Conservation (phyloP, 495 filamentous ascomycete species). For the Acidiella bohemica region DNA sequence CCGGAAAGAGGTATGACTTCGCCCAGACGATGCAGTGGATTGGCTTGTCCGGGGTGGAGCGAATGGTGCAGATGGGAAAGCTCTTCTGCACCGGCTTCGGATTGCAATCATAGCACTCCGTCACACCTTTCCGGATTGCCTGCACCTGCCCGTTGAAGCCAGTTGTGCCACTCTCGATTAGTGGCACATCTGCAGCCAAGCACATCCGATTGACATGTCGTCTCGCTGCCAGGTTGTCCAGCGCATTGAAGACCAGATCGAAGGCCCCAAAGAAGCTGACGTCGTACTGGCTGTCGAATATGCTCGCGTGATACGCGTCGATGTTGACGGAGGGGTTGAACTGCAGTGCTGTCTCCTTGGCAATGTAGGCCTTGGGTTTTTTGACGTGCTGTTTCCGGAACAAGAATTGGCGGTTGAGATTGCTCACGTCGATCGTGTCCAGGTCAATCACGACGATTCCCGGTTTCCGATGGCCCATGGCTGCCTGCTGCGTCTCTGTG, state of each 20-base stretch:
- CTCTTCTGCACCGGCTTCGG: constrained; percentile 77
- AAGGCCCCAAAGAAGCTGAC: constrained; percentile 81
- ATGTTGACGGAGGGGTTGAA: constrained; percentile 88
- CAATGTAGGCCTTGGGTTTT: constrained; percentile 90
- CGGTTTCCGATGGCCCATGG: constrained; percentile 1
- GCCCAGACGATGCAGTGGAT: constrained; percentile 99
- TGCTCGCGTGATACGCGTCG: constrained; percentile 84
- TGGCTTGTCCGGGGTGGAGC: constrained; percentile 84
- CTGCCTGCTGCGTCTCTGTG: neutral
- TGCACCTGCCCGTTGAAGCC: constrained; percentile 98
- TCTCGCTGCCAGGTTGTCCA: constrained; percentile 90
- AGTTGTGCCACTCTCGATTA: constrained; percentile 95
- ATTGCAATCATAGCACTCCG: constrained; percentile 93
- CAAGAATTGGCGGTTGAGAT: constrained; percentile 95
- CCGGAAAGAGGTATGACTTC: constrained; percentile 89
- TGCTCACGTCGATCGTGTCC: constrained; percentile 95
- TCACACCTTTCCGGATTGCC: constrained; percentile 78
- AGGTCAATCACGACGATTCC: constrained; percentile 94
- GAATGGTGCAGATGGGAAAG: constrained; percentile 92
- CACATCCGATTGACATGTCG: constrained; percentile 98
- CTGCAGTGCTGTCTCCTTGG: constrained; percentile 77
- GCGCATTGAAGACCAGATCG: constrained; percentile 82
- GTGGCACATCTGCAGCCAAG: constrained; percentile 71
- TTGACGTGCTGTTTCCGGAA: constrained; percentile 97
- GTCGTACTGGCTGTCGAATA: constrained; percentile 85